These are phyloP conservation scores for Ambrosia trifida DNA, from an alignment of 129 eudicot species.

Conservation along the genomic window DNA sequence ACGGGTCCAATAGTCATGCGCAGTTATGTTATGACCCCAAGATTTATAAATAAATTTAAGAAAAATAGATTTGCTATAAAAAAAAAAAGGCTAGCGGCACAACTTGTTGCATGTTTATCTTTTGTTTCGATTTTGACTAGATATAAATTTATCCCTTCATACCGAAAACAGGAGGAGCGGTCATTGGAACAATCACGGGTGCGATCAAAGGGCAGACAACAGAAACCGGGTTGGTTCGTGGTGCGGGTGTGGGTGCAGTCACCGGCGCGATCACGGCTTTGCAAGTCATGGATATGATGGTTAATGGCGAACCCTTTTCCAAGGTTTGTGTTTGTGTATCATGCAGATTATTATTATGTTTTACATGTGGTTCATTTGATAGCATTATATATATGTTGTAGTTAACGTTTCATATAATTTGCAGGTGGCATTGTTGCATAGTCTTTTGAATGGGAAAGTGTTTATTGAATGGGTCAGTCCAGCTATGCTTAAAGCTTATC, in stretches of 20 bases:
- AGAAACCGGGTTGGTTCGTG: slow-evolving; percentile 75
- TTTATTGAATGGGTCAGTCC: slow-evolving; percentile 89
- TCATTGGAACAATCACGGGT: slow-evolving; percentile 62
- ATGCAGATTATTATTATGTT: not conserved
- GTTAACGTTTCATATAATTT: not conserved
- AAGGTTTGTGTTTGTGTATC: slow-evolving; percentile 45
- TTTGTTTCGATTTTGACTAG: no score
- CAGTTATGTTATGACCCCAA: no score
- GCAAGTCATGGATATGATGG: slow-evolving; percentile 62
- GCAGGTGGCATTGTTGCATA: slow-evolving; percentile 74
- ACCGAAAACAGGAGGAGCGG: slow-evolving; percentile 61
- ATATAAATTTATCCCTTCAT: no score
- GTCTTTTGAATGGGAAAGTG: slow-evolving; percentile 76
- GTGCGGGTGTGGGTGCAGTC: slow-evolving; percentile 72
- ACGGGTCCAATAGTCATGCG: no score
- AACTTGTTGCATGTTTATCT: no score
- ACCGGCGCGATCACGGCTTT: slow-evolving; percentile 76
- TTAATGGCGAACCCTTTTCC: slow-evolving; percentile 69
- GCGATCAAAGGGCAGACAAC: slow-evolving; percentile 86
- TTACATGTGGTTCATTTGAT: not conserved
- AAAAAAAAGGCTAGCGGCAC: no score
- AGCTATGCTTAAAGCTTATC: slow-evolving; percentile 79
- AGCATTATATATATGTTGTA: not conserved
- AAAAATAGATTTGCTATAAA: no score
- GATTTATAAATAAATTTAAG: no score